Base-by-base conservation (phyloP, 352 stramenopile species). In the Globisporangium takayamanum region DNA sequence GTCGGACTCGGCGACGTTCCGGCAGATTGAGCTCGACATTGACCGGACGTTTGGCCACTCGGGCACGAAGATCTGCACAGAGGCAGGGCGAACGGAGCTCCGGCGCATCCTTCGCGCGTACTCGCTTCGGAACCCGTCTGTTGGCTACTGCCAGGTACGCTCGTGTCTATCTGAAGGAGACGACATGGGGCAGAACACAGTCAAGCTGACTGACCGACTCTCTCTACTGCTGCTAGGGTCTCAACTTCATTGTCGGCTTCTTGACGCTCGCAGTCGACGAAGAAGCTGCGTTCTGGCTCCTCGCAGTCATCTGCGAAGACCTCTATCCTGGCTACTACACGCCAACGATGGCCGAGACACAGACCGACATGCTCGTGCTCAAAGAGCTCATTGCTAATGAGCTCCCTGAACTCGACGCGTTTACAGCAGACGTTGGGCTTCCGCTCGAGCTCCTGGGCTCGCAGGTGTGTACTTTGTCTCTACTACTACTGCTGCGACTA, bases 241-340 rank as follows among this genome's bases (percentile, higher is more conserved):
- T 96, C 33, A 96, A 96, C 56, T 96, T 94, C 67, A 87, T 96
- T 46, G 87, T 91, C n/a, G 87, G 78, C 8, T 91, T 95, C 62
- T 59, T 96, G 36, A 74, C 85, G 57, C 65, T 95, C 5, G 66
- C 82, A 11, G 72, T 89, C 16, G 84, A 91, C 48, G 89, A 97
- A 74, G 88, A 97, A 59, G 57, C 63, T n/a, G 76, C 88, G 1
- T 97, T 97, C 55, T 97, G 88, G 88, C 57, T 94, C 2, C 66
- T 97, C 42, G 74, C 71, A n/a, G 75, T 87, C 11, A 87, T 97
- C 33, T 94, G 88, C 22, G 89, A 97, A 69, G 89, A 97, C 60
- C 60, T 96, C 22, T 88, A 89, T 42, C 88, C 87, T 1, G 87
- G 86, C 1, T 96, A 96, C 59, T 97, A 97, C 64, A 94, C 85